Conservation (phyloP, 75 land plant species). For the Sequoiadendron giganteum region DNA sequence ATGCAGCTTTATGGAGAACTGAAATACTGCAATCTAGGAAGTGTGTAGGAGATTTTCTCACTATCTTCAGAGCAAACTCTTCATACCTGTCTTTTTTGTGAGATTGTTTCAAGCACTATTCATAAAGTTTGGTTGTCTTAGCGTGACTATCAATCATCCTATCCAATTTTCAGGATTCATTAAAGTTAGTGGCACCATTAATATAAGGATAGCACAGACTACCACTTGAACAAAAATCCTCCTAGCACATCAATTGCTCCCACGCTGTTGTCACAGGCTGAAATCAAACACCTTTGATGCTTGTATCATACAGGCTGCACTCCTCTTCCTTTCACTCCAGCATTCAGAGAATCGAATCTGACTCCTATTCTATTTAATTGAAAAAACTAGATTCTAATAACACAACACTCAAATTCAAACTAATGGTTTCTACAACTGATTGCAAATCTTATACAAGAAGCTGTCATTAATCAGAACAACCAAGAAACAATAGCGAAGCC, state of each 20-base stretch:
- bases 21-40: neutral
- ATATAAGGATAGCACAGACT: conserved; percentile 54
- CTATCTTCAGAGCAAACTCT: conserved; percentile 44
- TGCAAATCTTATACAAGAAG: too few species aligned
- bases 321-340: too few species aligned
- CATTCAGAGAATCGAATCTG: too few species aligned
- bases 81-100: conserved; percentile 27
- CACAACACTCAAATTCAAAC: too few species aligned
- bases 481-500: too few species aligned
- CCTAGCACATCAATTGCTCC: conserved; percentile 54
- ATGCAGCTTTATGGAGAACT: conserved; percentile 2
- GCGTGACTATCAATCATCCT: conserved; percentile 60
- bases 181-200: conserved; percentile 44
- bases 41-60: neutral
- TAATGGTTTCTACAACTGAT: too few species aligned
- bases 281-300: too few species aligned
- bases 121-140: conserved; percentile 68
- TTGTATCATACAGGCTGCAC: too few species aligned
- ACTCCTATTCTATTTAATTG: too few species aligned
- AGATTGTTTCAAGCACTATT: conserved; percentile 55
- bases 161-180: conserved; percentile 61
- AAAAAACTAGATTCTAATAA: too few species aligned
- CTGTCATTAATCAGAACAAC: too few species aligned
- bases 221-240: conserved; percentile 59
- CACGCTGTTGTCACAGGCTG: too few species aligned